Evolutionary conservation across 1,284 basidiomycete species (phyloP), one percentile per base, ranked within the genome.

Genomic region (Puccinia triticina): DNA sequence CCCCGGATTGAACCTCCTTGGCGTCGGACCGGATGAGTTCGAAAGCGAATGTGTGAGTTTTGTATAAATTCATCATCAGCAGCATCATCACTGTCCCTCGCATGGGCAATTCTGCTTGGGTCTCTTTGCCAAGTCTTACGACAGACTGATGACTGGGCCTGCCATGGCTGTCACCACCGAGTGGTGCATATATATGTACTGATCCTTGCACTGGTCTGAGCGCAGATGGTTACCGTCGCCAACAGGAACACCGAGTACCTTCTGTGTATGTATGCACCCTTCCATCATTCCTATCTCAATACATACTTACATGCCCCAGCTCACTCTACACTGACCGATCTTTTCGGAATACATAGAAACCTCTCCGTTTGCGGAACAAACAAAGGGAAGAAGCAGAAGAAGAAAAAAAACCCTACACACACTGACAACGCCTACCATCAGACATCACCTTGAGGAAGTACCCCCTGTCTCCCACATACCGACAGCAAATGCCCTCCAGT

Each of bases 141-240:
- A n/a, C n/a, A n/a, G n/a, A n/a, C n/a, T n/a, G n/a, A n/a, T n/a
- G n/a, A n/a, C n/a, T n/a, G n/a, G n/a, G n/a, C n/a, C n/a, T n/a
- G 12, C 50, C 50, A n/a, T 59, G 55, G 14, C 50, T 59, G 8
- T 18, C 55, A 59, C 21, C 55, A 59, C 21, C 55, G 21, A n/a
- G 4, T 59, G 21, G n/a, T n/a, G n/a, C n/a, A n/a, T n/a, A n/a
- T n/a, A n/a, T n/a, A n/a, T n/a, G 8, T 59, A 57, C 26, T 57
- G 26, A 57, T 57, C 55, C n/a, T 21, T 57, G 55, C 55, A 57
- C n/a, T 57, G 55, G 55, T 57, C 55, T 57, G 55, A 57, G 3
- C 55, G 55, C 55, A 57, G 55, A 57, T 57, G 55, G 55, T 26
- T 57, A 57, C 55, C 55, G 55, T 57, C 55, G 55, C 55, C 55